phyloP scores from a whole-genome alignment of 1,284 basidiomycete species.

The Ganoderma meredithae region DNA sequence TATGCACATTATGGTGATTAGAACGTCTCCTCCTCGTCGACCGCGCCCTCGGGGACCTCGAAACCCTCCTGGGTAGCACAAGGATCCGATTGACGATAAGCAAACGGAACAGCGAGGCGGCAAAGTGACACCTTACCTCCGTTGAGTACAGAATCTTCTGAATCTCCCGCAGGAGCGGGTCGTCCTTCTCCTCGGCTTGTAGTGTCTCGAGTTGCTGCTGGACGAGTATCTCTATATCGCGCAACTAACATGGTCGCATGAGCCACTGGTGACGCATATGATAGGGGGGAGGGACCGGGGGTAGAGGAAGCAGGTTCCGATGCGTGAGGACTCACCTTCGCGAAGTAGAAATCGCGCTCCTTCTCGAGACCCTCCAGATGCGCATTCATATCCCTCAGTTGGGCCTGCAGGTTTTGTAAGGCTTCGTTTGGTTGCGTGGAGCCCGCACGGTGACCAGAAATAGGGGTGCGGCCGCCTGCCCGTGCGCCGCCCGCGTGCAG shows the following conservation, averaged over 20 bases:
- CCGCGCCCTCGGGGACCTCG: slow-evolving; percentile 41
- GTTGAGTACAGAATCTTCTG: slow-evolving; percentile 96
- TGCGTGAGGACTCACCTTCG: slow-evolving; percentile 69
- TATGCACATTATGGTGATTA: slow-evolving; percentile 17
- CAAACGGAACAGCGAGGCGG: neutral
- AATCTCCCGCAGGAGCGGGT: slow-evolving; percentile 80
- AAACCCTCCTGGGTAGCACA: slow-evolving; percentile 40
- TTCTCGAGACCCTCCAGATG: slow-evolving; percentile 92
- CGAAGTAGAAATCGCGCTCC: slow-evolving; percentile 98
- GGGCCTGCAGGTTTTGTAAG: slow-evolving; percentile 71
- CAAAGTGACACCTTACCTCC: slow-evolving; percentile 64
- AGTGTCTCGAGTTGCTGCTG: slow-evolving; percentile 75
- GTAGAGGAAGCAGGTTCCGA: neutral
- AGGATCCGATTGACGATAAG: neutral
- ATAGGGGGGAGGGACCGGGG: neutral
- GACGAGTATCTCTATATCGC: slow-evolving; percentile 95
- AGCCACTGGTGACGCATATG: slow-evolving; percentile 5
- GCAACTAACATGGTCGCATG: slow-evolving; percentile 61
- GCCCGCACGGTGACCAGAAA: slow-evolving; percentile 71
- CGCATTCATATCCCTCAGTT: slow-evolving; percentile 84
- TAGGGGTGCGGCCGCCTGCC: slow-evolving; percentile 72
- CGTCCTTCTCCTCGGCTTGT: slow-evolving; percentile 68
- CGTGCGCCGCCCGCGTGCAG: slow-evolving; percentile 47
- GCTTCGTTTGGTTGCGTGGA: slow-evolving; percentile 67
- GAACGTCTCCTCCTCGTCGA: slow-evolving; percentile 43